A percentile compares a stretch with the other conserved stretches of the same genome.
phyloP scores from a whole-genome alignment of 257 asterid species.

The Ilex aquifolium region DNA sequence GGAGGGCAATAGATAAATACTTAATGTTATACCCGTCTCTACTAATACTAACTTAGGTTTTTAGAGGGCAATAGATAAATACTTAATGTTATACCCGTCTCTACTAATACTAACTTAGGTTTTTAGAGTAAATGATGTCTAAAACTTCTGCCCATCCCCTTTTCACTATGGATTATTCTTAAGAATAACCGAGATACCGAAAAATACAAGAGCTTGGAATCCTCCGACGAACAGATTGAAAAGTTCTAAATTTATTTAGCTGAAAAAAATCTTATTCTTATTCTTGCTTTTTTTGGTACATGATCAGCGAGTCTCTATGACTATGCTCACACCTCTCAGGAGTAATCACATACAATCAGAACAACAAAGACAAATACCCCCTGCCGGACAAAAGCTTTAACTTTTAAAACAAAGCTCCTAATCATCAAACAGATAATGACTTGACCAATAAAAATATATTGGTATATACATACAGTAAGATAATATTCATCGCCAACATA shows the following conservation, averaged over 20 bases:
- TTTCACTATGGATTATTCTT: not conserved
- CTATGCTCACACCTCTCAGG: too few species aligned
- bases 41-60: not conserved
- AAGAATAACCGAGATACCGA: not conserved
- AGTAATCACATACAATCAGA: not conserved
- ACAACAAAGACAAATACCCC: not conserved
- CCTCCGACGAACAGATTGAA: too few species aligned
- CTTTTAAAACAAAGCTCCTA: constrained; percentile 8
- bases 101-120: not conserved
- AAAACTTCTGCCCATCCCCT: not conserved
- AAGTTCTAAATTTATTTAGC: too few species aligned
- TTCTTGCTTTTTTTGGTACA: too few species aligned
- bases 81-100: too few species aligned
- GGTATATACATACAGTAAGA: too few species aligned
- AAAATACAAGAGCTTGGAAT: too few species aligned
- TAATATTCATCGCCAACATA: too few species aligned
- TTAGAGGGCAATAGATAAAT: not conserved
- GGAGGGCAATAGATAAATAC: too few species aligned
- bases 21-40: too few species aligned
- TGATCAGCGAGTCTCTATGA: too few species aligned
- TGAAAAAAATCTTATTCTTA: too few species aligned
- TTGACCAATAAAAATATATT: not conserved
- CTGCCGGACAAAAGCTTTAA: not conserved
- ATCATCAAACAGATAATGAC: not conserved
- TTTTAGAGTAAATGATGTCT: not conserved